A percentile compares a stretch with the other conserved stretches of the same genome.
These are phyloP conservation scores for Radiomyces spectabilis DNA, from an alignment of 192 early-diverging fungal genomes.

Conservation along the genomic window DNA sequence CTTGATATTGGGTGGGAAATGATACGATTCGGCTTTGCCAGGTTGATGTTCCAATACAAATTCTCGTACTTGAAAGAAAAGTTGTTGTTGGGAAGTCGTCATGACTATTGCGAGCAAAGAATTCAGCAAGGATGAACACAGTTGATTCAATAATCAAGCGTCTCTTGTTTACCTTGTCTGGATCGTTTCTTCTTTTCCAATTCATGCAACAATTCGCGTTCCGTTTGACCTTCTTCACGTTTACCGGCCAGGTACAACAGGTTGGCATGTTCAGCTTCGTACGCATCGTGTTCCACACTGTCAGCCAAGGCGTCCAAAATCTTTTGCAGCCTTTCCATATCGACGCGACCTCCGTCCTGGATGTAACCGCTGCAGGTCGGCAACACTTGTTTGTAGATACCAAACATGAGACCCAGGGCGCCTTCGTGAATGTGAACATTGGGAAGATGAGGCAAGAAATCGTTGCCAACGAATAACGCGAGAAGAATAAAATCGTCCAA, in stretches of 20 bases:
- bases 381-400: constrained; percentile 56
- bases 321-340: constrained; percentile 48
- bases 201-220: constrained; percentile 9
- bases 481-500: constrained; percentile 96
- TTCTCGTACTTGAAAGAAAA: constrained; percentile 40
- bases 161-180: not conserved
- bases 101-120: constrained; percentile 29
- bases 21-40: constrained; percentile 19
- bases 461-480: constrained; percentile 94
- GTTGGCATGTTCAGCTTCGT: constrained; percentile 39
- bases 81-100: constrained; percentile 38
- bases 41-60: constrained; percentile 32
- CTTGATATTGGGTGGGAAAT: constrained; percentile 35
- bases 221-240: constrained; percentile 27
- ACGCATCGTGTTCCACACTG: constrained; percentile 40
- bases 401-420: constrained; percentile 65
- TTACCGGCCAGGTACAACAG: constrained; percentile 40
- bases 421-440: constrained; percentile 92
- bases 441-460: constrained; percentile 93
- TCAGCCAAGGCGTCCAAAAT: constrained; percentile 56
- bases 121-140: not conserved
- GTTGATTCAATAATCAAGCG: not conserved
- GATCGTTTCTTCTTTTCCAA: constrained; percentile 14
- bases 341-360: constrained; percentile 71
- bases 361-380: constrained; percentile 80